Evolutionary conservation across 2,329 filamentous ascomycete species (phyloP).

Genomic region (Bipolaris victoriae): DNA sequence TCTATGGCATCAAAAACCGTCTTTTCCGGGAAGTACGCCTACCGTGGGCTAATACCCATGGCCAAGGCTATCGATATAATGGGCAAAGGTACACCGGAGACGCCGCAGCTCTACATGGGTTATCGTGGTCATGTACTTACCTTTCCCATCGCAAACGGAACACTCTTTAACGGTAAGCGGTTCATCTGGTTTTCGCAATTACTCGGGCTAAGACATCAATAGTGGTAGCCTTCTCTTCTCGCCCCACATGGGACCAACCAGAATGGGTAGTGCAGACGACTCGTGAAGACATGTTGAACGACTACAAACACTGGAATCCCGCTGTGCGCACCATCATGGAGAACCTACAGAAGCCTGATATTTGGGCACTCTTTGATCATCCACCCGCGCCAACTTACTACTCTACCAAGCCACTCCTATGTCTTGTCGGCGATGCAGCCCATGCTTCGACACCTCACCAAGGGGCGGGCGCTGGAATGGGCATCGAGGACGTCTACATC

Average conservation of each 20-base stretch:
- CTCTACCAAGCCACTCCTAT: constrained; percentile 42
- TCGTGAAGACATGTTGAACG: constrained; percentile 34
- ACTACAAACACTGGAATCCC: constrained; percentile 33
- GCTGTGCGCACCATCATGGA: constrained; percentile 27
- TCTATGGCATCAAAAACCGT: constrained; percentile 50
- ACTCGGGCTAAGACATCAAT: background rate
- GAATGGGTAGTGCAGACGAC: constrained; percentile 39
- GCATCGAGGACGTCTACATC: constrained; percentile 60
- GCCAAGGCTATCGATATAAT: constrained; percentile 56
- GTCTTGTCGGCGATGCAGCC: constrained; percentile 57
- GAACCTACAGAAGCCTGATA: constrained; percentile 54
- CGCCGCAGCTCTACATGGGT: constrained; percentile 63
- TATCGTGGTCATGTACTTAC: constrained; percentile 57
- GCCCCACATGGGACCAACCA: constrained; percentile 25
- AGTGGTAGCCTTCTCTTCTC: constrained; percentile 40
- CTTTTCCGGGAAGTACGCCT: constrained; percentile 67
- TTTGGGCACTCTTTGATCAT: constrained; percentile 59
- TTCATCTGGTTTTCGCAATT: background rate
- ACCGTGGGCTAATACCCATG: constrained; percentile 68
- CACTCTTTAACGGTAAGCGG: background rate
- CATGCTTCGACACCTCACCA: constrained; percentile 45
- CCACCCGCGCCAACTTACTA: constrained; percentile 51
- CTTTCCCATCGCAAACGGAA: constrained; percentile 5
- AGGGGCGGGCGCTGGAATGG: constrained; percentile 61
- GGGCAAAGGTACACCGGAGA: constrained; percentile 56